These are phyloP conservation scores for Citrus reticulata DNA, from an alignment of 345 rosid genomes.

Conservation along the genomic window DNA sequence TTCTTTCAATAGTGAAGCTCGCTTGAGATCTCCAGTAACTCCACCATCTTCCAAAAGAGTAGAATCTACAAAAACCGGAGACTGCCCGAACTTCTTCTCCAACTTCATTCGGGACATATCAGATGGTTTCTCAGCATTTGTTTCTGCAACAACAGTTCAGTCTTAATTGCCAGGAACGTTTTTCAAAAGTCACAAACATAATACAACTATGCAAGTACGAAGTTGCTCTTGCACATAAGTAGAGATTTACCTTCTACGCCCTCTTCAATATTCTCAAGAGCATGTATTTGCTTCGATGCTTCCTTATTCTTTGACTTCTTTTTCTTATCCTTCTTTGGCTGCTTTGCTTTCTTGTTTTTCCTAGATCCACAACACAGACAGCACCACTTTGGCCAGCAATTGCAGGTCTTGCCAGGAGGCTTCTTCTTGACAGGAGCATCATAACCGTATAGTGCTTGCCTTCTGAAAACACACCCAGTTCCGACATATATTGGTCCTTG, in stretches of 20 bases:
- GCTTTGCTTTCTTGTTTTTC: constrained; percentile 67
- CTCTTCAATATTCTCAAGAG: constrained; percentile 78
- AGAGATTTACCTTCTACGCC: constrained; percentile 52
- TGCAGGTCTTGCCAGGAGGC: constrained; percentile 84
- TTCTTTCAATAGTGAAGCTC: constrained; percentile 77
- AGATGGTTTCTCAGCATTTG: constrained; percentile 43
- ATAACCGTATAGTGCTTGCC: constrained; percentile 87
- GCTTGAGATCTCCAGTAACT: constrained; percentile 60
- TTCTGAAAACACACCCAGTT: constrained; percentile 95
- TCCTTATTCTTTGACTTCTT: constrained; percentile 73
- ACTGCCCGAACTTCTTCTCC: constrained; percentile 94
- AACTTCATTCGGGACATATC: constrained; percentile 56
- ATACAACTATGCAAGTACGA: background rate
- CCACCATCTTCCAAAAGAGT: constrained; percentile 76
- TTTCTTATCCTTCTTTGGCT: constrained; percentile 48
- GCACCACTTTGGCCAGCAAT: constrained; percentile 97
- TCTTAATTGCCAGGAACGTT: background rate
- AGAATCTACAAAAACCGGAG: constrained; percentile 88
- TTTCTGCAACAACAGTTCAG: constrained; percentile 30
- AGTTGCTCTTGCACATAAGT: background rate
- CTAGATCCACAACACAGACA: constrained; percentile 67
- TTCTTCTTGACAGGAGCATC: constrained; percentile 95
- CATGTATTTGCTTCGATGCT: constrained; percentile 86
- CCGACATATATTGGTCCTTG: constrained; percentile 99
- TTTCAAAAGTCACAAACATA: background rate